Conservation (phyloP, 768 basidiomycete genomes). For the Phylloporus scabripes region DNA sequence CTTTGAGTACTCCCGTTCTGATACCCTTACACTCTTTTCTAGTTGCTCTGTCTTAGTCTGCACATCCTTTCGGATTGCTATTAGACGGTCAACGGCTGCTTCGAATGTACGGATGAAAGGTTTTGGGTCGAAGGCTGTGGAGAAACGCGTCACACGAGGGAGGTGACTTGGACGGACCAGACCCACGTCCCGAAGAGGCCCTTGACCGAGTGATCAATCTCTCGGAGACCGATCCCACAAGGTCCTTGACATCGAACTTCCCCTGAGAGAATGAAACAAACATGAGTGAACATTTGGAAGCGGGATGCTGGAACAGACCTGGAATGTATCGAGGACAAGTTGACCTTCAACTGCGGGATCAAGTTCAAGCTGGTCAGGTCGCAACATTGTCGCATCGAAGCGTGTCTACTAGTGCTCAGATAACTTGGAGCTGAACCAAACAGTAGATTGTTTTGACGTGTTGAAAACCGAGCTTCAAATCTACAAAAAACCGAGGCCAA, state of each 20-base stretch:
- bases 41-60: constrained; percentile 86
- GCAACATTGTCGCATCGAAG: constrained; percentile 18
- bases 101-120: constrained; percentile 94
- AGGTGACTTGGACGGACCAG: constrained; percentile 13
- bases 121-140: constrained; percentile 84
- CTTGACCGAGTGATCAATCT: constrained; percentile 84
- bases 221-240: constrained; percentile 81
- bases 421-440: neutral
- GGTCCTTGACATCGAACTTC: constrained; percentile 90
- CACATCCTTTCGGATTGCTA: constrained; percentile 83
- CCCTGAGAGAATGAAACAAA: constrained; percentile 46
- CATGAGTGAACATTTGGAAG: constrained; percentile 7
- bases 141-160: constrained; percentile 7
- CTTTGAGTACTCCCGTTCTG: constrained; percentile 91
- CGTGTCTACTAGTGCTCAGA: neutral
- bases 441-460: constrained; percentile 24
- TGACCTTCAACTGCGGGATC: constrained; percentile 53
- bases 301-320: constrained; percentile 33
- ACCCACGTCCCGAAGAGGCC: constrained; percentile 73
- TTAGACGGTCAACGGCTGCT: constrained; percentile 80
- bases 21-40: constrained; percentile 83
- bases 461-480: constrained; percentile 23
- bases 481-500: neutral
- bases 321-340: constrained; percentile 49
- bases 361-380: constrained; percentile 28